Base-by-base conservation (phyloP, 805 yeast genomes). In the Huiozyma naganishii region DNA sequence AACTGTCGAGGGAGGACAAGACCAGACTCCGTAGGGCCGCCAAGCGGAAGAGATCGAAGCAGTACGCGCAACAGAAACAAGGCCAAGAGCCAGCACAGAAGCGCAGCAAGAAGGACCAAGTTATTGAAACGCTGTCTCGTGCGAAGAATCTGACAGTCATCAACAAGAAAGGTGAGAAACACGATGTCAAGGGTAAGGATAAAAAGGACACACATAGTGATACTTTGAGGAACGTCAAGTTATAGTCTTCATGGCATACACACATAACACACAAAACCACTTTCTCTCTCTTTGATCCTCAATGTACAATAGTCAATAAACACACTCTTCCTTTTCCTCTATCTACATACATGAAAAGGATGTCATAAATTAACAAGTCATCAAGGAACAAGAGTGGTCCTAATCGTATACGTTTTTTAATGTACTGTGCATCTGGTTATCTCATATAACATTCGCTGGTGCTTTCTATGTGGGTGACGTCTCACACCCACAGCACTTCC, bases 1-100 rank as follows among this genome's bases (percentile, higher is more conserved):
- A 89, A 63, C 68, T 89, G 61, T 72, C 81, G 9, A 75, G 88
- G 49, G 95, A 83, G 39, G 96, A 89, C 48, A 83, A 84, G 58
- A 88, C 83, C 58, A 78, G 95, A 61, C 69, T 87, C 55, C 79
- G 95, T 70, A 73, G 95, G 60, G 83, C 95, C 27, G 78, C 76
- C 57, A 89, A 90, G 76, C 77, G 94, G 63, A 82, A 79, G 72
- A 79, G 77, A 64, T 69, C 85, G 17, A 79, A 78, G 40, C 48
- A 57, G 42, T 54, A 58, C 48, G 67, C 55, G 53, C 11, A 8
- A 8, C 9, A 30, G 11, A 11, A 30, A 11, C 33, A 30, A 30
- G 59, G 60, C 44, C 55, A 57, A 37, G 57, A 62, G 27, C 50
- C 62, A 46, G 62, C 64, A 5, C 70, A 67, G 51, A 74, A 74